Conservation (phyloP, 192 early-diverging fungal genomes). For the Phycomyces nitens region DNA sequence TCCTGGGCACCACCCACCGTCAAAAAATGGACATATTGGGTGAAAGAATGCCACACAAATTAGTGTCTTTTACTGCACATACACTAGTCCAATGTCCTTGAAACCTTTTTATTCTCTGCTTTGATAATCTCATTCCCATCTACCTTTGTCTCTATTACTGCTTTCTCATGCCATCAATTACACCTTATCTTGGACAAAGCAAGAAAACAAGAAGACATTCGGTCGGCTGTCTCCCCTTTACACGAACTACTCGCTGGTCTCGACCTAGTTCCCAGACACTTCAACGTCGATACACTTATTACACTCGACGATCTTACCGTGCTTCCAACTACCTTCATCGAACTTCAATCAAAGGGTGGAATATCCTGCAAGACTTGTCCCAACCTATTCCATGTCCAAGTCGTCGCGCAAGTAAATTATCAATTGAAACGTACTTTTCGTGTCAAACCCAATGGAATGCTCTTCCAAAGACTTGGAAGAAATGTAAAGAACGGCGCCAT, state of each 20-base stretch:
- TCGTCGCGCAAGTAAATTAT: not conserved
- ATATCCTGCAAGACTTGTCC: not conserved
- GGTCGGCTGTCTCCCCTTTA: not conserved
- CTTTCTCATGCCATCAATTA: not conserved
- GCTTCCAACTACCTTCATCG: too few species aligned
- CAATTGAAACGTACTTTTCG: not conserved
- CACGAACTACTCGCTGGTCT: not conserved
- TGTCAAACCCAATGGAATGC: not conserved
- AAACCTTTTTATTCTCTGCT: not conserved
- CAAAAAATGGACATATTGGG: constrained; percentile 1
- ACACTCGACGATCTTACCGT: too few species aligned
- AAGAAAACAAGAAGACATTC: not conserved
- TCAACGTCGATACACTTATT: not conserved
- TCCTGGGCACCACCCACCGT: not conserved
- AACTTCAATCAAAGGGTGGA: too few species aligned
- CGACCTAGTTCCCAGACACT: not conserved
- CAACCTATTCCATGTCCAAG: not conserved
- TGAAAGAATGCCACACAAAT: not conserved
- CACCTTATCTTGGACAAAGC: not conserved
- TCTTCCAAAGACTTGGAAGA: not conserved
- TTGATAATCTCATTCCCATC: not conserved
- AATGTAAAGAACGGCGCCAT: not conserved
- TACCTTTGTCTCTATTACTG: not conserved
- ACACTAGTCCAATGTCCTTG: not conserved
- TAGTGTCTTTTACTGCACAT: not conserved